A percentile compares a stretch with the other conserved stretches of the same genome.
phyloP scores from a whole-genome alignment of 371 early-diverging fungal species.

The Actinomortierella wolfii region DNA sequence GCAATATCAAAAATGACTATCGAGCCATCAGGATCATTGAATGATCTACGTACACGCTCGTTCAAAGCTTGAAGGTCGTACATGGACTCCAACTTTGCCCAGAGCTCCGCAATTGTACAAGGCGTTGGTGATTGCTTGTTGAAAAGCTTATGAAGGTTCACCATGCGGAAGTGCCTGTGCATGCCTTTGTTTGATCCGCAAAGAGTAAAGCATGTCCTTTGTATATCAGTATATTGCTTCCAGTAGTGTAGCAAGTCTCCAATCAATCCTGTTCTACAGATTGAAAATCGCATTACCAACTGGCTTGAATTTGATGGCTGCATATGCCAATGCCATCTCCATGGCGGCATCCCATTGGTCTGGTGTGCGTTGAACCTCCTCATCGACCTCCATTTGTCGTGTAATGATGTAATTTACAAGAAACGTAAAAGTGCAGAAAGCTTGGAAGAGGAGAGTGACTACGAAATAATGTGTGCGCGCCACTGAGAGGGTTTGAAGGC shows the following conservation, averaged over 20 bases:
- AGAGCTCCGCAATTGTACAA: slow-evolving; percentile 56
- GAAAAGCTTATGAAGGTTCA: slow-evolving; percentile 62
- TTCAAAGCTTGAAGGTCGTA: slow-evolving; percentile 62
- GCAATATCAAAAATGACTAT: slow-evolving; percentile 1
- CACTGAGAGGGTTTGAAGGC: too few relatives aligned
- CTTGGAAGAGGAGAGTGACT: too few relatives aligned
- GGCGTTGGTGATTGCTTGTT: slow-evolving; percentile 54
- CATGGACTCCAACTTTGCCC: slow-evolving; percentile 56
- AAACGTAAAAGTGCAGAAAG: too few relatives aligned
- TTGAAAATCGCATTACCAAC: slow-evolving; percentile 62
- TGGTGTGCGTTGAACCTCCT: not conserved
- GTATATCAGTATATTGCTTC: not conserved
- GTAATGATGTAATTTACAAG: too few relatives aligned
- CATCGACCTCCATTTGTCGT: too few relatives aligned
- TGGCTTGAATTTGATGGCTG: slow-evolving; percentile 62
- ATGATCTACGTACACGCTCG: slow-evolving; percentile 51
- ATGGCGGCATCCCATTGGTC: slow-evolving; percentile 63
- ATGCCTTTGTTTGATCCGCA: slow-evolving; percentile 47
- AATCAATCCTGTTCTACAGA: too few relatives aligned
- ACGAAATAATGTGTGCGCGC: too few relatives aligned
- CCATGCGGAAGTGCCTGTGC: slow-evolving; percentile 67
- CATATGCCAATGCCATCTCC: slow-evolving; percentile 62
- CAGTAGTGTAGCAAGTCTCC: not conserved
- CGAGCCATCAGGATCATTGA: not conserved
- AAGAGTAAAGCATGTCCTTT: not conserved